Base-by-base conservation (phyloP, 352 stramenopile species). In the Phytopythium boreale region DNA sequence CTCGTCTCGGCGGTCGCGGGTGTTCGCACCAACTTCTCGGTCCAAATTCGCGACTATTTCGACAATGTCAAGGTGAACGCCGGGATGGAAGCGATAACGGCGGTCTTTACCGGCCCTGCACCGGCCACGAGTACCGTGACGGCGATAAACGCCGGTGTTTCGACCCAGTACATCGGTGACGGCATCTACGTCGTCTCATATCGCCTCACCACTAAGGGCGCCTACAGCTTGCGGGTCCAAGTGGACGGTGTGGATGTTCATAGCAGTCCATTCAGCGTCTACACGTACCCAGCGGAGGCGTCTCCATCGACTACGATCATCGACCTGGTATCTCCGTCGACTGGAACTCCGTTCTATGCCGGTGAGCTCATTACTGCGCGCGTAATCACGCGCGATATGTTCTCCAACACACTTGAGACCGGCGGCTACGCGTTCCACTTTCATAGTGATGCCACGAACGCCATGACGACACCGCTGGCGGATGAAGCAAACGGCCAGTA, bases 21-120 rank as follows among this genome's bases (percentile, higher is more conserved):
- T 6, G 62, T 73, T 15, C 60, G 59, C 17, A 75, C 72, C 14
- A 80, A 63, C 39, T 89, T 90, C 49, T 85, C 69, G 5, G 61
- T 92, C 3, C 67, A 65, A 15, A 77, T 93, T 19, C 74, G 74
- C 43, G 84, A 91, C 62, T 53, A 74, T 1, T 89, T 85, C 44
- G 73, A 70, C 39, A 91, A 91, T 61, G 56, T 73, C 37, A 92
- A 93, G 60, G 20, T 68, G 24, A 89, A 89, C n/a, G 74, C 82
- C 20, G 82, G 75, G 0, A 60, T 67, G 4, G 84, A 92, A 64
- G 67, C 29, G 10, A 62, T 92, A 20, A 63, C 14, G 9, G 68
- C 77, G 11, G 58, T 59, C 4, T 85, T 89, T 43, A 70, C 56
- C 11, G 77, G 78, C 0, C 74, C 79, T 0, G 68, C 69, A 12